Base-by-base conservation (phyloP, 495 filamentous ascomycete species). In the Aspergillus cavernicola region DNA sequence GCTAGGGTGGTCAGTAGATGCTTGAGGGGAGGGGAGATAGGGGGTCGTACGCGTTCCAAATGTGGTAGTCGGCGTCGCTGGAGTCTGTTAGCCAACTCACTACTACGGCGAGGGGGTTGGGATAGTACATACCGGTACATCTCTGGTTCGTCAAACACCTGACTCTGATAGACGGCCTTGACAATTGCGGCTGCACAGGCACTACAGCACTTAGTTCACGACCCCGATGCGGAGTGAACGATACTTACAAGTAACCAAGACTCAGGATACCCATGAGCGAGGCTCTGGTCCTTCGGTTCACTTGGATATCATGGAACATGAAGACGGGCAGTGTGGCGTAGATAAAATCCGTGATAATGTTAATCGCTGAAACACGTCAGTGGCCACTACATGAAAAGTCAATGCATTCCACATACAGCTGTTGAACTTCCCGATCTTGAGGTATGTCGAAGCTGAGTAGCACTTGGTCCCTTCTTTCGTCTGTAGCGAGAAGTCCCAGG, bases 141-240 rank as follows among this genome's bases (percentile, higher is more conserved):
- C 57, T 64, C 64, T 53, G 33, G 62, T 9, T 70, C 72, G 52
- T 72, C 73, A 45, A 42, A 47, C 18, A 57, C 40, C 19, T 61
- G 63, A 7, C 50, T 32, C 7, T 77, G 58, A 43, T 64, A 71
- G 13, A 60, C 60, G 6, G 74, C 57, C 58, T 80, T 80, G 42
- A 77, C 70, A 16, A 74, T 70, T 8, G 70, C 69, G 4, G 77
- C 70, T n/a, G 66, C 62, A 32, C 68, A 68, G 38, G 76, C 75
- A 55, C 72, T 78, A 28, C 9, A 28, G 24, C 24, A 28, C 24
- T 4, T 4, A 4, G 24, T 4, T 28, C 24, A n/a, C n/a, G n/a
- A n/a, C n/a, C n/a, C n/a, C n/a, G n/a, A n/a, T n/a, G n/a, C n/a
- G n/a, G n/a, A n/a, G 24, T 28, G 24, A 28, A 13, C 11, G 12